Base-by-base conservation (phyloP, 345 rosid genomes). In the Sapria himalayana region DNA sequence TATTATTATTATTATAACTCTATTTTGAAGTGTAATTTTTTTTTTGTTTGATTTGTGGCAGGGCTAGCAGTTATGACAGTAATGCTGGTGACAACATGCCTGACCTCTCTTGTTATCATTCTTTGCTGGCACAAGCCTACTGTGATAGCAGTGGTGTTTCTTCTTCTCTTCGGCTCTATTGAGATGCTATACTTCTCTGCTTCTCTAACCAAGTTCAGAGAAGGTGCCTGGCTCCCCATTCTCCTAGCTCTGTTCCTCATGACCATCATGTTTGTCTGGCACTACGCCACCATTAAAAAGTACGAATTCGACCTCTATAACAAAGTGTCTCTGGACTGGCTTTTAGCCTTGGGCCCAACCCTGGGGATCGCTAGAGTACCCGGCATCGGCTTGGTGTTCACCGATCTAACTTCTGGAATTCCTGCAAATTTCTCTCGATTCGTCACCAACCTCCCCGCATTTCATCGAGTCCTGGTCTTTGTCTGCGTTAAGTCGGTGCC, bases 221-320 rank as follows among this genome's bases (percentile, higher is more conserved):
- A 91, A 47, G 99, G 99, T 38, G 99, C 99, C 17, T 91, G 99
- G 99, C 93, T 91, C 17, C 99, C 99, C 10, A 84, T 91, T 49
- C 99, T 91, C 58, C 63, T 84, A 33, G 94, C 99, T 12, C 70
- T 91, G 16, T 32, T 80, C 43, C 81, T 91, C 51, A 77, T 80
- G 72, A 77, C 67, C 43, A 47, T 80, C 71, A 80, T 91, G 99
- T 75, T 91, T 45, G 75, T 91, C 37, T 91, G 99, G 99, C 95
- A 84, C 51, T 91, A 84, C 43, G 72, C 81, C 12, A 84, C 99
- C 45, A 64, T 80, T 41, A 80, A 80, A 61, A 91, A 80, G 49
- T 91, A 91, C 38, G 99, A 91, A 52, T 84, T 61, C 37, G 95
- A 91, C 49, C 81, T 84, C 60, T 85, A 91, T 58, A 84, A 91